phyloP scores from a whole-genome alignment of 2,329 filamentous ascomycete genomes.

The Teratosphaeria viscida region DNA sequence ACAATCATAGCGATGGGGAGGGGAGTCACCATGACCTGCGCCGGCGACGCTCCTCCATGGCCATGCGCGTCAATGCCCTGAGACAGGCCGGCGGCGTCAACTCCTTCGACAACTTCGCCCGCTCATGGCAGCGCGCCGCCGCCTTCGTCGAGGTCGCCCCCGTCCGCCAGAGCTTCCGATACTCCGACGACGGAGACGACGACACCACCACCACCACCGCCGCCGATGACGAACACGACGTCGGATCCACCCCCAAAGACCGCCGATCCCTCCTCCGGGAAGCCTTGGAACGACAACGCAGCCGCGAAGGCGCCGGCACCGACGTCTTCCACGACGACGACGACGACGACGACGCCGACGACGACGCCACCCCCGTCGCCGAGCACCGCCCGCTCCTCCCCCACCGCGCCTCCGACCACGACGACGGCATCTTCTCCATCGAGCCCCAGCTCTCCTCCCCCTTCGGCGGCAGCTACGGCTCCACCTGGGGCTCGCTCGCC shows the following conservation, averaged over 20 bases:
- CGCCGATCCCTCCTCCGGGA: conserved; percentile 33
- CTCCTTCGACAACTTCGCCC: conserved; percentile 85
- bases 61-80: conserved; percentile 39
- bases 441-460: conserved; percentile 52
- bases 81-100: conserved; percentile 80
- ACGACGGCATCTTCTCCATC: conserved; percentile 38
- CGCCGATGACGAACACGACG: conserved; percentile 15
- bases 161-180: conserved; percentile 61
- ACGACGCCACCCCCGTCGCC: neutral
- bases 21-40: conserved; percentile 23
- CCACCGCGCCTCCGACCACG: conserved; percentile 11
- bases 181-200: conserved; percentile 35
- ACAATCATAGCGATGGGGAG: conserved; percentile 1
- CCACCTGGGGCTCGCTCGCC: conserved; percentile 49
- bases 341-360: conserved; percentile 1
- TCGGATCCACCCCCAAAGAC: conserved; percentile 23
- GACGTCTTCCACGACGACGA: conserved; percentile 21
- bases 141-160: conserved; percentile 81
- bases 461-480: conserved; percentile 61
- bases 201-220: conserved; percentile 37
- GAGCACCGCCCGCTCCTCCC: conserved; percentile 1
- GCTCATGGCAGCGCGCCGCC: conserved; percentile 84
- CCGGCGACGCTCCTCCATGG: conserved; percentile 36
- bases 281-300: conserved; percentile 25
- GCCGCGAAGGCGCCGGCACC: conserved; percentile 22